Percentiles rank a stretch among this genome's conserved stretches.
These are phyloP conservation scores for Capsella bursapastoris DNA, from an alignment of 345 rosid species.

Conservation along the genomic window DNA sequence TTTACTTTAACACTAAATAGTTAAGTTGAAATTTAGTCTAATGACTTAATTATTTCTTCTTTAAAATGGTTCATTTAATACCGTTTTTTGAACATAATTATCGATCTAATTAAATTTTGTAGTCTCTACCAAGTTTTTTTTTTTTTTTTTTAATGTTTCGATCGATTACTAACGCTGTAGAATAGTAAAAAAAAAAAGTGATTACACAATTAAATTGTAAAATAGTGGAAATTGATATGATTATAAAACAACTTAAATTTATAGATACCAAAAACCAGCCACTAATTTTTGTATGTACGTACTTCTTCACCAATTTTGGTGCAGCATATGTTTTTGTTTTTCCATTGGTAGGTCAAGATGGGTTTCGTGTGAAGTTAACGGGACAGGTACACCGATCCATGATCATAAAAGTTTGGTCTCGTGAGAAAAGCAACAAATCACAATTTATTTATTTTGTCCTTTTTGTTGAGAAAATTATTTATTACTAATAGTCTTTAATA, in stretches of 20 bases:
- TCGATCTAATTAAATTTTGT: not conserved
- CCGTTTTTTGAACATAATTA: not conserved
- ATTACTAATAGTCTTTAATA: not conserved
- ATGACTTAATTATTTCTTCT: constrained; percentile 24
- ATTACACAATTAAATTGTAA: not conserved
- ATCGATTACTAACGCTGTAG: not conserved
- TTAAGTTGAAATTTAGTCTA: not conserved
- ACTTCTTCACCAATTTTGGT: constrained; percentile 30
- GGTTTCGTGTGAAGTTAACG: constrained; percentile 43
- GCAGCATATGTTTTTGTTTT: constrained; percentile 36
- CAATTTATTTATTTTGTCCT: constrained; percentile 5
- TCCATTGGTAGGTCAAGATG: constrained; percentile 19
- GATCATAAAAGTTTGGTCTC: constrained; percentile 33
- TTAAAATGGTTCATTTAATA: not conserved
- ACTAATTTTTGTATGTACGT: not conserved
- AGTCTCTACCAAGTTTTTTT: not conserved
- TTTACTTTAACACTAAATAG: constrained; percentile 25
- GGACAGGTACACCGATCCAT: constrained; percentile 35
- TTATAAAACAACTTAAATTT: not conserved
- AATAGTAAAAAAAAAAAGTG: not conserved
- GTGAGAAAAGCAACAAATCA: constrained; percentile 28
- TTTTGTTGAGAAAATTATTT: constrained; percentile 12
- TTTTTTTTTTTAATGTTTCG: not conserved
- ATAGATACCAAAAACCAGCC: not conserved
- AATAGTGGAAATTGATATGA: not conserved